These are phyloP conservation scores for Tuctoria greenei DNA, from an alignment of 176 grass and related monocot species.

Conservation along the genomic window DNA sequence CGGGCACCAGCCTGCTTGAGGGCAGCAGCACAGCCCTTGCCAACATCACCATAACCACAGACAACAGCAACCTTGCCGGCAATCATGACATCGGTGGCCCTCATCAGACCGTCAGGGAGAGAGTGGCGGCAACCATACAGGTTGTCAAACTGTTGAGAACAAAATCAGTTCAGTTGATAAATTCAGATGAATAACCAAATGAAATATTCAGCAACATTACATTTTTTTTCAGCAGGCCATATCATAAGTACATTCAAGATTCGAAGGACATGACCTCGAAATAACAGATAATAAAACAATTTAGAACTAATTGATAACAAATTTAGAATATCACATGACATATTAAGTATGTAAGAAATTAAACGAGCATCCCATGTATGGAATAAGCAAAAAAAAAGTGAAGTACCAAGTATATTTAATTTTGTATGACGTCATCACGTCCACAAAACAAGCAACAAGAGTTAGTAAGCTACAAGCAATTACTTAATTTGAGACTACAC, in stretches of 20 bases:
- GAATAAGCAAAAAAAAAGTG: neutral
- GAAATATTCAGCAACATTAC: neutral
- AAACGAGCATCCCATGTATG: no score
- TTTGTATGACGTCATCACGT: neutral
- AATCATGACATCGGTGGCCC: constrained; percentile 97
- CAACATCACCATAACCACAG: constrained; percentile 90
- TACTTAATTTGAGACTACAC: neutral
- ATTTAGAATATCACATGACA: neutral
- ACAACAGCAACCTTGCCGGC: constrained; percentile 91
- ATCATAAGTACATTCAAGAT: neutral
- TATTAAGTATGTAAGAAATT: neutral
- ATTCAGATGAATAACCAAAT: neutral
- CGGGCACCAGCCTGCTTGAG: constrained; percentile 95
- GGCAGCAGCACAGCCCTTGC: constrained; percentile 92
- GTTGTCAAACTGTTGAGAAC: constrained; percentile 74
- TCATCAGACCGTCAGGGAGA: constrained; percentile 97
- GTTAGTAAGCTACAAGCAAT: neutral
- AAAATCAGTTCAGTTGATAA: neutral
- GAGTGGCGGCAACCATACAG: constrained; percentile 96
- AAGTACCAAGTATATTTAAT: neutral
- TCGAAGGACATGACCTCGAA: neutral
- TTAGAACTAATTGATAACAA: neutral
- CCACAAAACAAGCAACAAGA: neutral
- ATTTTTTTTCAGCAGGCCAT: neutral
- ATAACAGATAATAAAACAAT: neutral